Evolutionary conservation across 768 basidiomycete species (phyloP).

Genomic region (Sporobolomyces roseus): DNA sequence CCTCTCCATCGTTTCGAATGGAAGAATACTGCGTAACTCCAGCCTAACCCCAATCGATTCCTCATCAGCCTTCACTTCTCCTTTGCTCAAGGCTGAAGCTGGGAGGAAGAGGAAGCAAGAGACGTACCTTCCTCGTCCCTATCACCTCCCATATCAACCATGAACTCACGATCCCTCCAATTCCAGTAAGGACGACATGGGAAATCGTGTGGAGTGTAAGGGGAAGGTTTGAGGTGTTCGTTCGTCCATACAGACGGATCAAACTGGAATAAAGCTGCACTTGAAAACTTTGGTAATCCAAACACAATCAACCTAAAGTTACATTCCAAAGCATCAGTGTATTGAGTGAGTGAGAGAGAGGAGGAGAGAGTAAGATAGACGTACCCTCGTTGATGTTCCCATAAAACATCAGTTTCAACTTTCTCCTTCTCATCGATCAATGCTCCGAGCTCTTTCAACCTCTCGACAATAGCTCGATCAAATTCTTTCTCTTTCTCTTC

Average conservation of each 20-base stretch:
- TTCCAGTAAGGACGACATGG: slow-evolving; percentile 35
- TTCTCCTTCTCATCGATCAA: slow-evolving; percentile 19
- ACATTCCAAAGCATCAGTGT: neutral
- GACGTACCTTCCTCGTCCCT: slow-evolving; percentile 34
- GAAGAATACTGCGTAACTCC: slow-evolving; percentile 34
- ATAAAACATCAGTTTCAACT: slow-evolving; percentile 27
- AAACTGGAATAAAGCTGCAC: slow-evolving; percentile 13
- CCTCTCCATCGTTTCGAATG: slow-evolving; percentile 36
- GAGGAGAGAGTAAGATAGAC: neutral
- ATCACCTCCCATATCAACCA: slow-evolving; percentile 39
- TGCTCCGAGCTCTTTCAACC: slow-evolving; percentile 10
- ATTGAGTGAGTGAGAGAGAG: neutral
- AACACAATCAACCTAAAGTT: slow-evolving; percentile 19
- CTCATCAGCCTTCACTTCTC: neutral
- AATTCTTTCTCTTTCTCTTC: neutral
- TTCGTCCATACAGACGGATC: slow-evolving; percentile 24
- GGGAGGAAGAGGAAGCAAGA: too few species aligned
- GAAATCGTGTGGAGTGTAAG: slow-evolving; percentile 27
- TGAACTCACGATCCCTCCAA: slow-evolving; percentile 34
- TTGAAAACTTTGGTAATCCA: slow-evolving; percentile 28
- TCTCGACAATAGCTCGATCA: slow-evolving; percentile 1
- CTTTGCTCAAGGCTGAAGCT: neutral
- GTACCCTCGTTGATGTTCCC: slow-evolving; percentile 39
- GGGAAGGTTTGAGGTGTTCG: neutral
- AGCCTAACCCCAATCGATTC: neutral